phyloP scores from a whole-genome alignment of 805 yeast species.

The Saturnispora sanitii region DNA sequence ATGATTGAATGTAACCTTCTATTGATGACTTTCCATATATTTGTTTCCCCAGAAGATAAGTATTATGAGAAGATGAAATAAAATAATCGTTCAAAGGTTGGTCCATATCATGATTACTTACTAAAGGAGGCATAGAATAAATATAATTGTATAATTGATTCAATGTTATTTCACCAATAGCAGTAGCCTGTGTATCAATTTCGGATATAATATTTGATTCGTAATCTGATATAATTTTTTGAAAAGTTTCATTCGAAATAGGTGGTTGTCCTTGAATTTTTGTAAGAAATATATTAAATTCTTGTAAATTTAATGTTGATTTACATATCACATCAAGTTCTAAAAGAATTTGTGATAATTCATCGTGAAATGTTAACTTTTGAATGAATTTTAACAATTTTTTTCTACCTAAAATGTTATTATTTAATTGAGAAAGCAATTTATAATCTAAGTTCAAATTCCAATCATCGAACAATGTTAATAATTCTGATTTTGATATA shows the following conservation, averaged over 20 bases:
- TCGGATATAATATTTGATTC: not conserved
- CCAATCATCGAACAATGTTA: conserved; percentile 5
- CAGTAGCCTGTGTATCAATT: too few species aligned
- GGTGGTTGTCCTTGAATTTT: conserved; percentile 1
- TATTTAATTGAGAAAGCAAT: not conserved
- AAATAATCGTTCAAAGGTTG: conserved; percentile 77
- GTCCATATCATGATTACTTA: conserved; percentile 29
- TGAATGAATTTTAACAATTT: conserved; percentile 47
- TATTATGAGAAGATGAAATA: conserved; percentile 91
- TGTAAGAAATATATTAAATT: not conserved
- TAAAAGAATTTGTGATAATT: conserved; percentile 42
- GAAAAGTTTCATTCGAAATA: not conserved
- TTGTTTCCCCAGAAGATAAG: conserved; percentile 83
- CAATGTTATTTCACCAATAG: conserved; percentile 8
- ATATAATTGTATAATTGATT: conserved; percentile 15
- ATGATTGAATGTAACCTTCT: conserved; percentile 77
- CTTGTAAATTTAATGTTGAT: not conserved
- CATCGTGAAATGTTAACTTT: conserved; percentile 46
- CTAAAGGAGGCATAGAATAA: conserved; percentile 20
- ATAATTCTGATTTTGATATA: conserved; percentile 5
- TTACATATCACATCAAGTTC: conserved; percentile 29
- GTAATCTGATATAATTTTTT: not conserved
- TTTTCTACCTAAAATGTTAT: not conserved
- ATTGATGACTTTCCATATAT: conserved; percentile 79
- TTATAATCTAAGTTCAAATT: not conserved